Percentiles rank a stretch among this genome's conserved stretches.
Conservation (phyloP, 805 yeast species). For the Starmerella tilneyi region DNA sequence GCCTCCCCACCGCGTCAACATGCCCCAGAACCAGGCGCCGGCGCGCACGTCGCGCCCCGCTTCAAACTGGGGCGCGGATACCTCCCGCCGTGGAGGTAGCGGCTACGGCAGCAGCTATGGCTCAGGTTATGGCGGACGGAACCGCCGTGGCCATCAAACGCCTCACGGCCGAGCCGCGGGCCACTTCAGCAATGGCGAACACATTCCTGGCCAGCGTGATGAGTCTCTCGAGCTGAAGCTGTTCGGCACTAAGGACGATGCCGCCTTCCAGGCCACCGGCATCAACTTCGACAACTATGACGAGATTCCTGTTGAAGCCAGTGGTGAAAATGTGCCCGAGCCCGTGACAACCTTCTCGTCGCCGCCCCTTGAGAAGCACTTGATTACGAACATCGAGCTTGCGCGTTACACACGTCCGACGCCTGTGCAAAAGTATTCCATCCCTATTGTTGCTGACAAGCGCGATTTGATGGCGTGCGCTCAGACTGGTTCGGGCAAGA, state of each 20-base stretch:
- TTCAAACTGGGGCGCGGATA: slow-evolving; percentile 23
- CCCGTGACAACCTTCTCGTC: slow-evolving; percentile 77
- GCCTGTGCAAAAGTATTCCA: slow-evolving; percentile 89
- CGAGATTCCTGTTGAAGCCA: slow-evolving; percentile 96
- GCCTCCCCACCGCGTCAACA: slow-evolving; percentile 42
- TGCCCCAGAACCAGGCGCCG: slow-evolving; percentile 26
- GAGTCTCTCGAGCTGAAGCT: slow-evolving; percentile 63
- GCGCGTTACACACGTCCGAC: slow-evolving; percentile 95
- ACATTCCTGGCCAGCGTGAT: slow-evolving; percentile 68
- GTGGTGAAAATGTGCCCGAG: slow-evolving; percentile 92
- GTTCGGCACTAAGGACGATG: slow-evolving; percentile 69
- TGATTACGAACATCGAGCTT: slow-evolving; percentile 74
- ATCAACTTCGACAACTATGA: slow-evolving; percentile 97
- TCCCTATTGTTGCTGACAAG: slow-evolving; percentile 79
- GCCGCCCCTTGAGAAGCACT: slow-evolving; percentile 81
- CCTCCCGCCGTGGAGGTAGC: slow-evolving; percentile 29
- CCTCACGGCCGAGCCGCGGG: slow-evolving; percentile 38
- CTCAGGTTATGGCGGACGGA: slow-evolving; percentile 34
- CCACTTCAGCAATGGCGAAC: slow-evolving; percentile 76
- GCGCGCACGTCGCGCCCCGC: slow-evolving; percentile 12
- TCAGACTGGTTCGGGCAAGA: slow-evolving; percentile 98
- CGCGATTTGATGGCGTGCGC: slow-evolving; percentile 97
- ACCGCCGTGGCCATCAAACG: slow-evolving; percentile 33
- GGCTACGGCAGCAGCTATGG: slow-evolving; percentile 30
- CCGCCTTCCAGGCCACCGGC: slow-evolving; percentile 79